Percentiles rank a stretch among this genome's conserved stretches.
Evolutionary conservation across 2,329 filamentous ascomycete species (phyloP).

Genomic region (Cylindrodendrum hubeiense): DNA sequence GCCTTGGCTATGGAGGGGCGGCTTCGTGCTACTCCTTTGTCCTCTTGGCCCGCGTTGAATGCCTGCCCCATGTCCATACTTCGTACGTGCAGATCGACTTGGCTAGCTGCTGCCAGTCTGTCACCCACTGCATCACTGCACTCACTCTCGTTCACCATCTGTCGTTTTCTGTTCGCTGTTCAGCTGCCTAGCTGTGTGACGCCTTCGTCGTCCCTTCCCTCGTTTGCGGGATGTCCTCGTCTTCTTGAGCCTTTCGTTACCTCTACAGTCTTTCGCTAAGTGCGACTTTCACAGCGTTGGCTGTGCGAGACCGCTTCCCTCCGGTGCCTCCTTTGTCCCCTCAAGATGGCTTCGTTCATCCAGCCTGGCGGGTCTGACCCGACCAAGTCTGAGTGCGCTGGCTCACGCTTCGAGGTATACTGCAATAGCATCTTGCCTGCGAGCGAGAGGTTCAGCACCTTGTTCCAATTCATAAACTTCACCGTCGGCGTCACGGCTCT

Average conservation of each 20-base stretch:
- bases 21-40: neutral
- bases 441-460: neutral
- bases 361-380: constrained; percentile 20
- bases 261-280: neutral
- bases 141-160: neutral
- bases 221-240: constrained; percentile 6
- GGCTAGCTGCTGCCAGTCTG: neutral
- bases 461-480: constrained; percentile 19
- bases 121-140: neutral
- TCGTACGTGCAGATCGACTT: neutral
- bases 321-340: neutral
- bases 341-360: constrained; percentile 25
- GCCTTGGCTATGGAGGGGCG: neutral
- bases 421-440: constrained; percentile 20
- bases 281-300: constrained; percentile 3
- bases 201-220: neutral
- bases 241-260: neutral
- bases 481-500: constrained; percentile 11
- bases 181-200: neutral
- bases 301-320: constrained; percentile 13
- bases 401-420: constrained; percentile 13
- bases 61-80: neutral
- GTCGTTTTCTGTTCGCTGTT: neutral
- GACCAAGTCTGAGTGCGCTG: constrained; percentile 8
- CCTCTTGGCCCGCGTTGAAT: neutral